Evolutionary conservation across 345 rosid genomes (phyloP).

Genomic region (Salix suchowensis): DNA sequence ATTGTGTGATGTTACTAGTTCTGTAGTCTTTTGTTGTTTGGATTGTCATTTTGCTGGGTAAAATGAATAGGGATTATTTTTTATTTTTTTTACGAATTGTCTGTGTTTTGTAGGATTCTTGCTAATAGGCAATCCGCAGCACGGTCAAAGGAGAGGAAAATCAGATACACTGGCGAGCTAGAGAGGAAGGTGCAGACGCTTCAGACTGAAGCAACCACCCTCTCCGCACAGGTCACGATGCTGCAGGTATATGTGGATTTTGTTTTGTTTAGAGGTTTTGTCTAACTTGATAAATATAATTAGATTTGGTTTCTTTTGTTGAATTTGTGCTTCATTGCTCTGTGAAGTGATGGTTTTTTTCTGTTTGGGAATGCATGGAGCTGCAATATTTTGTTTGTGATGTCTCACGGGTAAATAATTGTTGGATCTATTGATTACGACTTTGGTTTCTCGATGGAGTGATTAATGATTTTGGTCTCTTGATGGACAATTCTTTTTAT

Average conservation of each 20-base stretch:
- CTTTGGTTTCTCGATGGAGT: background rate
- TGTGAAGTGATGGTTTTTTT: background rate
- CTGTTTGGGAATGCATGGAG: background rate
- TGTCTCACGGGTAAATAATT: background rate
- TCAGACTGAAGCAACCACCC: constrained; percentile 92
- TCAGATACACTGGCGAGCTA: constrained; percentile 71
- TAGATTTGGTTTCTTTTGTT: background rate
- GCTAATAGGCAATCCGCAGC: constrained; percentile 97
- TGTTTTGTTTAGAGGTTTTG: background rate
- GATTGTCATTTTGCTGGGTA: background rate
- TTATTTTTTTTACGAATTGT: constrained; percentile 1
- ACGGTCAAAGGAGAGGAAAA: constrained; percentile 90
- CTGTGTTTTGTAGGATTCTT: constrained; percentile 49
- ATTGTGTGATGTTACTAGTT: background rate
- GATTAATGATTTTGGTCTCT: background rate
- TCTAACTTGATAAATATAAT: background rate
- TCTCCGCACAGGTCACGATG: constrained; percentile 94
- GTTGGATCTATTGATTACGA: background rate
- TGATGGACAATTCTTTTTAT: background rate
- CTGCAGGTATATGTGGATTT: constrained; percentile 52
- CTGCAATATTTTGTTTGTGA: background rate
- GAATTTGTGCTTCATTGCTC: background rate
- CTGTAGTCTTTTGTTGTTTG: background rate
- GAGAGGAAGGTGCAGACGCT: constrained; percentile 98
- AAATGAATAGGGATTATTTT: no score